Conservation (phyloP, 345 rosid genomes). For the Euphorbia peplus region DNA sequence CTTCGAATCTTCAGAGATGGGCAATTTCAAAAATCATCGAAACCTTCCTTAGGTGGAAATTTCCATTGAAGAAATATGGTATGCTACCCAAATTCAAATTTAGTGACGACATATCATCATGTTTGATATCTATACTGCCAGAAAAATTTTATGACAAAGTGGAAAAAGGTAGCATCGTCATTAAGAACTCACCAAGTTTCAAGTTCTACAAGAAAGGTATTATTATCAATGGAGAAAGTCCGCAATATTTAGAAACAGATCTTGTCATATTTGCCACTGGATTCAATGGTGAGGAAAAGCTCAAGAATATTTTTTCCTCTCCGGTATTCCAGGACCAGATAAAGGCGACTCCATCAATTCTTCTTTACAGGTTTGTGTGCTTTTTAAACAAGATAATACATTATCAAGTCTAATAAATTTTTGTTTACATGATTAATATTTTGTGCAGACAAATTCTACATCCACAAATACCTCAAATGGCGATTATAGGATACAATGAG, state of each 20-base stretch:
- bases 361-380: constrained; percentile 31
- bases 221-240: constrained; percentile 17
- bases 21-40: constrained; percentile 33
- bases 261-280: constrained; percentile 43
- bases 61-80: constrained; percentile 31
- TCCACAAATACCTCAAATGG: constrained; percentile 37
- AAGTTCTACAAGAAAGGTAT: constrained; percentile 34
- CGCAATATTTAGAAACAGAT: constrained; percentile 26
- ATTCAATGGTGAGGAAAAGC: constrained; percentile 36
- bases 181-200: constrained; percentile 36
- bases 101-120: constrained; percentile 23
- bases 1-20: constrained; percentile 27
- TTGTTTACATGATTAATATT: no score
- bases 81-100: constrained; percentile 43
- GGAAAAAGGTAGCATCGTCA: constrained; percentile 41
- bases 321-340: constrained; percentile 19
- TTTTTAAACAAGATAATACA: no score
- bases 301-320: constrained; percentile 28
- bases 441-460: constrained; percentile 33
- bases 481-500: background rate
- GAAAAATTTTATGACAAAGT: constrained; percentile 35
- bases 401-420: no score
- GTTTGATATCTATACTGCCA: constrained; percentile 25
- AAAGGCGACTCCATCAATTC: constrained; percentile 2
- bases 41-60: constrained; percentile 26